Evolutionary conservation across 1,139 yeast genomes (phyloP).

Genomic region (Blastobotrys capitulatus): DNA sequence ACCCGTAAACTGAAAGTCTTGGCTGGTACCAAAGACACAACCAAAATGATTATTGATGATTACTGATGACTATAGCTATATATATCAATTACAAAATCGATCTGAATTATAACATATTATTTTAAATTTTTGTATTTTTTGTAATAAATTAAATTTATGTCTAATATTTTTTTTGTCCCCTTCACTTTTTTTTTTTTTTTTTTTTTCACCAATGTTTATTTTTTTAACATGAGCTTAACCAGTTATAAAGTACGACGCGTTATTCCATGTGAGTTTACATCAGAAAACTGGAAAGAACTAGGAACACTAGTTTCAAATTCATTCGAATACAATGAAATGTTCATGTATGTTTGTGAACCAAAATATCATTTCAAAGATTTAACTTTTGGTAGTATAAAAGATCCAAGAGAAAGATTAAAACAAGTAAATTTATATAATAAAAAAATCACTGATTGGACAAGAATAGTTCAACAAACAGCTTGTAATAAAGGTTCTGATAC

Average conservation of each 20-base stretch:
- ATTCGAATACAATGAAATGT: conserved; percentile 6
- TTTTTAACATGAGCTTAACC: not conserved
- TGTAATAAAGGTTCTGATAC: not conserved
- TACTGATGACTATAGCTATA: too few species aligned
- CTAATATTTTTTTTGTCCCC: not conserved
- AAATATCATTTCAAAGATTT: conserved; percentile 1
- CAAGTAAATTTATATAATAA: not conserved
- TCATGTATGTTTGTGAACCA: conserved; percentile 2
- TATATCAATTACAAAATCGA: too few species aligned
- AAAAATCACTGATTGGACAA: conserved; percentile 4
- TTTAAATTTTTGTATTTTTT: too few species aligned
- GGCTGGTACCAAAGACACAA: too few species aligned
- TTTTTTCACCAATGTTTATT: not conserved
- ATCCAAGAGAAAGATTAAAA: conserved; percentile 6
- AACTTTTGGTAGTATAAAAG: not conserved
- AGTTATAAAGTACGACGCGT: not conserved
- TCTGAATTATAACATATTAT: too few species aligned
- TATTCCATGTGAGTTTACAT: not conserved
- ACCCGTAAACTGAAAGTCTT: too few species aligned
- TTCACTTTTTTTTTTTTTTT: not conserved
- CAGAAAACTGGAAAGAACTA: not conserved
- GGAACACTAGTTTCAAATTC: conserved; percentile 4
- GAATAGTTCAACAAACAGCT: not conserved
- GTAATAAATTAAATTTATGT: not conserved
- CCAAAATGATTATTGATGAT: too few species aligned